Conservation (phyloP, 2,329 filamentous ascomycete species). For the Ophiostoma ips region DNA sequence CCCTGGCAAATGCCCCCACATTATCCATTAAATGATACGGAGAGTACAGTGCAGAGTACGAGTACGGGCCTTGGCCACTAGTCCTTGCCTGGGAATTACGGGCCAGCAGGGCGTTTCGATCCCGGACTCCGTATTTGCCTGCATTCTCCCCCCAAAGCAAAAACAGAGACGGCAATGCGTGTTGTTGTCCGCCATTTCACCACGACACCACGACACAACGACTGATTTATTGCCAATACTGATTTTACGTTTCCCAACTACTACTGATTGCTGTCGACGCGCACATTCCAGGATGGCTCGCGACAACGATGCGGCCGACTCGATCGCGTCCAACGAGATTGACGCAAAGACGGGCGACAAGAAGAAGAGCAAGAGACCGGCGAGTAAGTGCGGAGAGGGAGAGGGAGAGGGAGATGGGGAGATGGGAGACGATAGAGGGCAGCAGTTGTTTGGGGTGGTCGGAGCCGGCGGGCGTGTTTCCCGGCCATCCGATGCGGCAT, state of each 20-base stretch:
- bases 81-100: no score
- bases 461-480: not conserved
- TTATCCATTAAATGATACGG: not conserved
- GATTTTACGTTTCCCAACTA: not conserved
- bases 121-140: no score
- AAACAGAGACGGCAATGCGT: no score
- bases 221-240: not conserved
- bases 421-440: no score
- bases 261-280: not conserved
- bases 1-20: not conserved
- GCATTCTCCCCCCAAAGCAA: no score
- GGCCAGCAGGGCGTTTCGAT: no score
- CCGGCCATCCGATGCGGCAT: slow-evolving; percentile 1
- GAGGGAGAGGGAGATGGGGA: not conserved
- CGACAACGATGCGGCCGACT: slow-evolving; percentile 27
- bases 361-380: slow-evolving; percentile 81
- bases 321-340: slow-evolving; percentile 40
- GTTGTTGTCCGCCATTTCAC: no score
- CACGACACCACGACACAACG: no score
- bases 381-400: slow-evolving; percentile 45
- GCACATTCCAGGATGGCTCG: slow-evolving; percentile 29
- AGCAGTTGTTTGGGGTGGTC: not conserved
- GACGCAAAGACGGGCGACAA: slow-evolving; percentile 47
- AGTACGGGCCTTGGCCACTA: not conserved
- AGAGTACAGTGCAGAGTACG: not conserved